Evolutionary conservation across 345 rosid species (phyloP).

Genomic region (Aethionema arabicum): DNA sequence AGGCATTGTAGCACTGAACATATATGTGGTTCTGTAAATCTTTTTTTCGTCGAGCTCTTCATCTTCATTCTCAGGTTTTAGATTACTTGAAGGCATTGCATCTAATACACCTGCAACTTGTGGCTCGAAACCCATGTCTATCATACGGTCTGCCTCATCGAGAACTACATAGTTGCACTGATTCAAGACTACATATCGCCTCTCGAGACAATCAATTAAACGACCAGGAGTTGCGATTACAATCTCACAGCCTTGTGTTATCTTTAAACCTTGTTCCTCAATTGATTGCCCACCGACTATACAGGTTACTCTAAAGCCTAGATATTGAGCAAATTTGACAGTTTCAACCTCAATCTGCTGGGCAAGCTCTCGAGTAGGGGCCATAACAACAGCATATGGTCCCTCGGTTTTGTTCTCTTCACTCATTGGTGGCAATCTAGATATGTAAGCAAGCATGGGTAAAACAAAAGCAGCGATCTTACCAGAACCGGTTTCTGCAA

Average conservation of each 20-base stretch:
- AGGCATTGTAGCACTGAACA: constrained; percentile 89
- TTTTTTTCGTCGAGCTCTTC: constrained; percentile 75
- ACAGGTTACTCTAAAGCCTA: constrained; percentile 71
- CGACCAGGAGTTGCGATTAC: constrained; percentile 80
- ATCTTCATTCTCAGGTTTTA: constrained; percentile 83
- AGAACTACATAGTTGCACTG: constrained; percentile 85
- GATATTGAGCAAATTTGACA: constrained; percentile 77
- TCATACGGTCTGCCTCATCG: constrained; percentile 89
- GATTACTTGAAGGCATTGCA: constrained; percentile 80
- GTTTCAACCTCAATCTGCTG: constrained; percentile 97
- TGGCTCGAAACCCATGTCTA: constrained; percentile 81
- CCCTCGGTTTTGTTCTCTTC: constrained; percentile 94
- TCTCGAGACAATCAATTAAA: constrained; percentile 70
- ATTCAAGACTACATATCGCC: constrained; percentile 71
- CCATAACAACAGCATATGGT: constrained; percentile 94
- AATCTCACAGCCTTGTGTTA: constrained; percentile 82
- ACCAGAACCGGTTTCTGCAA: constrained; percentile 97
- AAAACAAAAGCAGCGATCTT: constrained; percentile 95
- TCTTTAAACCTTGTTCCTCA: constrained; percentile 76
- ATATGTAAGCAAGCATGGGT: constrained; percentile 90
- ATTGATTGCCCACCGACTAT: constrained; percentile 84
- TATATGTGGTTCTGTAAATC: constrained; percentile 79
- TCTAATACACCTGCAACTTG: constrained; percentile 74
- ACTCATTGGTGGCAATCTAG: constrained; percentile 74
- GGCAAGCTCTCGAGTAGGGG: constrained; percentile 88